Base-by-base conservation (phyloP, 805 yeast genomes). In the Candida krabiensis region DNA sequence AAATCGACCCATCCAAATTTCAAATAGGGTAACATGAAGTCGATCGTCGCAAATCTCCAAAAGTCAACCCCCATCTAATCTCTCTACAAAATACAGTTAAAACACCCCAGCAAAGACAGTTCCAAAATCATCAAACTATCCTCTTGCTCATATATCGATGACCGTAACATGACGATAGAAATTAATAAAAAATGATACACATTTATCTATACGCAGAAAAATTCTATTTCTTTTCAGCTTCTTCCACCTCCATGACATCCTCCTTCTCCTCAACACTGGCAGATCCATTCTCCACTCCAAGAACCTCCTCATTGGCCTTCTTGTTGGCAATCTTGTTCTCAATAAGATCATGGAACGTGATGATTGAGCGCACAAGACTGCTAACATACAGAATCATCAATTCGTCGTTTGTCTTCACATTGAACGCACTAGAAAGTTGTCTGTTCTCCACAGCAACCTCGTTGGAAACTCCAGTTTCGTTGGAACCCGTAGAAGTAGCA, bases 301-400 rank as follows among this genome's bases (percentile, higher is more conserved):
- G 13, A 5, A 28, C 71, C 12, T 61, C 67, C 28, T 69, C 73
- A 35, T 52, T 47, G 18, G 38, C 40, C 52, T 71, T 75, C 57
- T 80, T 83, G 62, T 89, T 89, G 52, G 86, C 87, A 49, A 93
- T 81, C 67, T 93, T 93, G 68, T 95, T 95, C 55, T 93, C 98
- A 58, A 93, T 93, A 63, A 93, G 75, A 61, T 93, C 95, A 64
- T 93, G 96, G 75, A 93, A 91, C 9, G 98, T 95, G 57, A 93
- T 85, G 54, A 95, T 90, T 5, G 98, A 86, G 58, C 98, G 78
- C 17, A 93, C 96, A 54, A 93, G 70, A 35, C 91, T 83, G 55
- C 93, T 79, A 49, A 93, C 80, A 61, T 95, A 95, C 18, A 93
- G 79, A 57, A 88, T 76, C 99, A 95, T 91, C 52, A 95, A 71